Conservation (phyloP, 2,329 filamentous ascomycete species). For the Cercospora zeina region DNA sequence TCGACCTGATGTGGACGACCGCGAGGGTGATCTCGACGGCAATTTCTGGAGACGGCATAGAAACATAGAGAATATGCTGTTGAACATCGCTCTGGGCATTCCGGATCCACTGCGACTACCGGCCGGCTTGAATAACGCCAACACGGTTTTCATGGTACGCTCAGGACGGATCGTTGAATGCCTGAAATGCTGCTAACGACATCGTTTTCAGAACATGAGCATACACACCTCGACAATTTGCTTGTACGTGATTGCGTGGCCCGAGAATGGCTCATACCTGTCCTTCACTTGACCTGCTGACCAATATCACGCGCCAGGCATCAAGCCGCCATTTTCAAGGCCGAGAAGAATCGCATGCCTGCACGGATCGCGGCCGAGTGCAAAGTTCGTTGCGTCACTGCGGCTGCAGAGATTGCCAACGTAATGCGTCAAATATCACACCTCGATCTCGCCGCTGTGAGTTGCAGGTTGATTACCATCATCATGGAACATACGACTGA, state of each 20-base stretch:
- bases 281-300: background rate
- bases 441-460: slow-evolving; percentile 68
- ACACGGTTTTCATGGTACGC: slow-evolving; percentile 71
- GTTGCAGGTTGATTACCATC: slow-evolving; percentile 56
- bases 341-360: slow-evolving; percentile 81
- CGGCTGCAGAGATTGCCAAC: slow-evolving; percentile 87
- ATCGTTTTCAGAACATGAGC: slow-evolving; percentile 69
- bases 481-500: slow-evolving; percentile 48
- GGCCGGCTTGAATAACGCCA: slow-evolving; percentile 70
- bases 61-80: slow-evolving; percentile 81
- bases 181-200: slow-evolving; percentile 1
- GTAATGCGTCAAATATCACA: slow-evolving; percentile 96
- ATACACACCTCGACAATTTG: slow-evolving; percentile 96
- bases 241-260: slow-evolving; percentile 46
- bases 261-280: background rate
- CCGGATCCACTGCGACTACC: slow-evolving; percentile 79
- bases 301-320: slow-evolving; percentile 49
- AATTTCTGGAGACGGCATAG: slow-evolving; percentile 95
- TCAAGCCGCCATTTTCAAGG: slow-evolving; percentile 96
- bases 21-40: slow-evolving; percentile 83
- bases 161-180: background rate
- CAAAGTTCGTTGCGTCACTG: slow-evolving; percentile 88
- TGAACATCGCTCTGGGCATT: slow-evolving; percentile 82
- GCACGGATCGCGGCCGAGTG: slow-evolving; percentile 79
- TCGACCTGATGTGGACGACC: slow-evolving; percentile 76